Evolutionary conservation across 768 basidiomycete genomes (phyloP).

Genomic region (Sarcomyxa edulis): DNA sequence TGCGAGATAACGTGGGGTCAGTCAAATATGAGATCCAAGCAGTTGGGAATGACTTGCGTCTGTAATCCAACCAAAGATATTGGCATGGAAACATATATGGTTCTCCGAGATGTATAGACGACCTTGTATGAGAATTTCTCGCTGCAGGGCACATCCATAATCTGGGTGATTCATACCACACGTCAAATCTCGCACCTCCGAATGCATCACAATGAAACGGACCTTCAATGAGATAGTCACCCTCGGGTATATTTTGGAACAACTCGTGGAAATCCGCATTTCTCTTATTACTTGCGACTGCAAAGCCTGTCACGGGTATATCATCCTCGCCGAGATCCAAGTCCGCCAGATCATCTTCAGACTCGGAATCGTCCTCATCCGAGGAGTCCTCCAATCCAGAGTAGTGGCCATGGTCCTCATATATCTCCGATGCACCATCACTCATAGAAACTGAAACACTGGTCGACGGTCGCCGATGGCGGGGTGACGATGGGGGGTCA

Average conservation of each 20-base stretch:
- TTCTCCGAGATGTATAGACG: slow-evolving; percentile 97
- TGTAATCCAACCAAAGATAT: slow-evolving; percentile 99
- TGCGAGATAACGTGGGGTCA: slow-evolving; percentile 21
- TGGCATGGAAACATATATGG: slow-evolving; percentile 98
- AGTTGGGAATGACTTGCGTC: slow-evolving; percentile 54
- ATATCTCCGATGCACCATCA: slow-evolving; percentile 27
- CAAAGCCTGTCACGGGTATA: slow-evolving; percentile 93
- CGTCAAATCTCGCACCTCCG: neutral
- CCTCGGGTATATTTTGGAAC: slow-evolving; percentile 85
- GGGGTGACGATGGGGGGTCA: slow-evolving; percentile 3
- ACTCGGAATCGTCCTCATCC: slow-evolving; percentile 22
- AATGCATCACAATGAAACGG: slow-evolving; percentile 5
- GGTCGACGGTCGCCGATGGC: slow-evolving; percentile 12
- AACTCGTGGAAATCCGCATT: slow-evolving; percentile 96
- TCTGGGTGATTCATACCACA: slow-evolving; percentile 60
- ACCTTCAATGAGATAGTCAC: slow-evolving; percentile 98
- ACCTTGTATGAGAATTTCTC: slow-evolving; percentile 96
- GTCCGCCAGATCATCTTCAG: slow-evolving; percentile 30
- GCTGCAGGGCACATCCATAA: slow-evolving; percentile 94
- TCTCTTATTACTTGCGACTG: slow-evolving; percentile 90
- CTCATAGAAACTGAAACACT: slow-evolving; percentile 18
- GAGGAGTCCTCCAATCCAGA: slow-evolving; percentile 33
- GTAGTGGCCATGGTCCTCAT: slow-evolving; percentile 26
- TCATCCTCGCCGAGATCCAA: slow-evolving; percentile 60
- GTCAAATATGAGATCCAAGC: neutral